Evolutionary conservation across 2,329 filamentous ascomycete genomes (phyloP).

Genomic region (Stagonosporopsis cucurbitacearum): DNA sequence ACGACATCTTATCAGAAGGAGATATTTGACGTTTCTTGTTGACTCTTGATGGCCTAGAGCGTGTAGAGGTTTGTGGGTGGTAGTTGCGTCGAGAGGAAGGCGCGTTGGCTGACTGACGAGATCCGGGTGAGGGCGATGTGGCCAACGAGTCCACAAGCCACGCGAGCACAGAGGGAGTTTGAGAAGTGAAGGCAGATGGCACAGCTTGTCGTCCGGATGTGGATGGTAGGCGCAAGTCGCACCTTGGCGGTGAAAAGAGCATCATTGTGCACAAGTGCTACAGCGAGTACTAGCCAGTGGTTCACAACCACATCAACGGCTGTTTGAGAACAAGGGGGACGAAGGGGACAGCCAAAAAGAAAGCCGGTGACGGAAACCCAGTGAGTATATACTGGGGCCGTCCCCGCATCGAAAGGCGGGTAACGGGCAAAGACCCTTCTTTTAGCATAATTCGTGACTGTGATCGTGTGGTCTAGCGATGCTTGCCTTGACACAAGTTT

Average conservation of each 20-base stretch:
- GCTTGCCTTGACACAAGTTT: conserved; percentile 18
- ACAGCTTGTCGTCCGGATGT: conserved; percentile 13
- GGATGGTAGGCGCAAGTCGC: conserved; percentile 22
- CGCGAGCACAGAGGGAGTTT: conserved; percentile 21
- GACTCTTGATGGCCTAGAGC: conserved; percentile 5
- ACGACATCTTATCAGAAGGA: conserved; percentile 23
- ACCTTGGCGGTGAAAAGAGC: conserved; percentile 33
- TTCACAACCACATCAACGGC: conserved; percentile 13
- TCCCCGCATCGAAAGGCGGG: conserved; percentile 28
- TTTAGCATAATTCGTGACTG: conserved; percentile 28
- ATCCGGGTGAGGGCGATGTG: conserved; percentile 25
- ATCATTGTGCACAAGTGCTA: conserved; percentile 33
- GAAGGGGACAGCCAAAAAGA: conserved; percentile 15
- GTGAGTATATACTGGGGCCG: conserved; percentile 20
- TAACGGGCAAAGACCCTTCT: conserved; percentile 23
- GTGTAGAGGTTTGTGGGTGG: conserved; percentile 10
- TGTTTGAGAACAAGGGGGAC: conserved; percentile 16
- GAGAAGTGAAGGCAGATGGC: conserved; percentile 21
- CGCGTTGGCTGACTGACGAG: conserved; percentile 13
- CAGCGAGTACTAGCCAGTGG: conserved; percentile 6
- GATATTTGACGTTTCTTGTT: conserved; percentile 9
- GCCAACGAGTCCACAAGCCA: conserved; percentile 26
- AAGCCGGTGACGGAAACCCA: conserved; percentile 18
- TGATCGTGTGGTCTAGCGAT: conserved; percentile 30
- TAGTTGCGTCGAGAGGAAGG: conserved; percentile 17